Base-by-base conservation (phyloP, 192 early-diverging fungal species). In the Podila verticillata region DNA sequence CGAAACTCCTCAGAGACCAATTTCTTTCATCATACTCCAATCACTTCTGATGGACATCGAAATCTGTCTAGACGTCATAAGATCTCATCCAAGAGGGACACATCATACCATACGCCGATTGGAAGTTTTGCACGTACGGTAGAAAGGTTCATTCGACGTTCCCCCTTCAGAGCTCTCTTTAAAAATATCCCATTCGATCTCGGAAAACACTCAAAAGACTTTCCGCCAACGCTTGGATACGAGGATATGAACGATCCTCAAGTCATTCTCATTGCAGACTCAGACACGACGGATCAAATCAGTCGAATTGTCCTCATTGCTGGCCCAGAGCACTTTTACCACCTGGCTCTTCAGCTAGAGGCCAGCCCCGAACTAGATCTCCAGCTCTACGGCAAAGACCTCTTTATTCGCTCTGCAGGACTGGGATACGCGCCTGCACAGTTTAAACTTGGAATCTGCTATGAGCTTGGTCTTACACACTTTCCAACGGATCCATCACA, bases 351-450 rank as follows among this genome's bases (percentile, higher is more conserved):
- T 28, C 77, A 80, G 36, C 61, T 80, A 9, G 77, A 80, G 34
- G 72, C 70, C 6, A 80, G 77, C 44, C 69, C 70, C 7, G 47
- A 29, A 12, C 13, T 51, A 17, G 77, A 80, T 22, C 58, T 51
- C 8, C 77, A 80, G 26, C 64, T 72, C 22, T 87, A 92, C 70
- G 86, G 87, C 30, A 75, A 87, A 26, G 81, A 80, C 31, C 70
- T 91, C 17, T 88, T 90, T 44, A 74, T 81, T 10, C 89, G 92
- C 57, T 87, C 90, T 7, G 88, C 87, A 17, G 82, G 86, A 22
- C 67, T 91, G 9, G 90, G 87, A 2, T 90, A 92, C 72, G 85
- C 87, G 5, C 90, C 88, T 5, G 87, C 91, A 20, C 84, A 83
- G 31, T 87, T 87, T 59, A 78, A 83, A 49, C 67, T 90, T 0